Percentiles rank a stretch among this genome's conserved stretches.
Evolutionary conservation across 179 eudicot genomes (phyloP).

Genomic region (Nepenthes alata): DNA sequence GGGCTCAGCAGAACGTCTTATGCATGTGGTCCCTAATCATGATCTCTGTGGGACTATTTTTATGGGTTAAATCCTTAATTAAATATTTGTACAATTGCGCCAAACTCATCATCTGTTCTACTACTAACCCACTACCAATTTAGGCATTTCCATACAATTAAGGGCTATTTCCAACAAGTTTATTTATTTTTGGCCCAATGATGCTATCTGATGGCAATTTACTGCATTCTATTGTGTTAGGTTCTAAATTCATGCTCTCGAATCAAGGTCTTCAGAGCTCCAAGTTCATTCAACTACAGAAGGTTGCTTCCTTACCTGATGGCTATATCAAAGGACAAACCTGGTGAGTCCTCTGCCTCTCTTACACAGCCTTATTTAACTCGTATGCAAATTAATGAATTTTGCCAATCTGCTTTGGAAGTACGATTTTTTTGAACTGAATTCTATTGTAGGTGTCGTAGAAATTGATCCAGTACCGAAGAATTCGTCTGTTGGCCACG

Average conservation of each 20-base stretch:
- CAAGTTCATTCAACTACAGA: conserved; percentile 54
- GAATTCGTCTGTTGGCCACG: neutral
- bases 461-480: conserved; percentile 2
- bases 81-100: too few relatives aligned
- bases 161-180: neutral
- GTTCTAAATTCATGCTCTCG: conserved; percentile 46
- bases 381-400: neutral
- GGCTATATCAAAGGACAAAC: conserved; percentile 32
- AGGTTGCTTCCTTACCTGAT: conserved; percentile 60
- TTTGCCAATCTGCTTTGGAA: neutral
- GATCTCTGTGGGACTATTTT: too few relatives aligned
- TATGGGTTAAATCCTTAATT: too few relatives aligned
- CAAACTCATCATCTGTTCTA: too few relatives aligned
- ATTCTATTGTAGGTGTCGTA: conserved; percentile 17
- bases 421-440: conserved; percentile 3
- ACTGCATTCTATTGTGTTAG: conserved; percentile 14
- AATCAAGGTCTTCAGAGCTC: conserved; percentile 34
- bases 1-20: too few relatives aligned
- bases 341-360: conserved; percentile 18
- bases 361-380: neutral
- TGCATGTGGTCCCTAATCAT: too few relatives aligned
- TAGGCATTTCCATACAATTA: neutral
- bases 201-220: neutral
- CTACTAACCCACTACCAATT: too few relatives aligned
- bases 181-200: neutral